Conservation (phyloP, 1,284 basidiomycete genomes). For the Amylostereum chailletii region DNA sequence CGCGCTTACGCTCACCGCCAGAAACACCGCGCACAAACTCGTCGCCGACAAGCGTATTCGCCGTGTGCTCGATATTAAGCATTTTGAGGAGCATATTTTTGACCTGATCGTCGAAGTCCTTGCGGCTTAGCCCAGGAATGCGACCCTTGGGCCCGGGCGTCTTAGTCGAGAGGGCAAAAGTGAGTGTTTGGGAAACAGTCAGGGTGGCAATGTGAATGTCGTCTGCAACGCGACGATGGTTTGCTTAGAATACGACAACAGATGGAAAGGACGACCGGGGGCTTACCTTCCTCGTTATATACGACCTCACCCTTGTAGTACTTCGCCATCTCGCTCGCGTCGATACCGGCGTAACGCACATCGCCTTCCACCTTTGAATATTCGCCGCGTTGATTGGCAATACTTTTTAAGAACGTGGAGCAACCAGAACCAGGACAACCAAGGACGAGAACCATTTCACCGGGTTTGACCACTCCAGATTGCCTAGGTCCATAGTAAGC, state of each 20-base stretch:
- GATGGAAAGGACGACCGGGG: neutral
- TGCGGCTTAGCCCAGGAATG: constrained; percentile 50
- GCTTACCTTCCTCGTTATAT: constrained; percentile 69
- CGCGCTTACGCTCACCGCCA: constrained; percentile 82
- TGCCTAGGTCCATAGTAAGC: constrained; percentile 33
- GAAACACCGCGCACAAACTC: constrained; percentile 80
- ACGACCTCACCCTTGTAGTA: constrained; percentile 77
- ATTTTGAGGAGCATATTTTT: constrained; percentile 62
- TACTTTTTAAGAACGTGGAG: constrained; percentile 69
- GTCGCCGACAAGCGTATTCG: constrained; percentile 76
- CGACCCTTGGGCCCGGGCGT: constrained; percentile 68
- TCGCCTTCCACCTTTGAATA: constrained; percentile 57
- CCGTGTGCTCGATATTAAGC: constrained; percentile 74
- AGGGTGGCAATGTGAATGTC: constrained; percentile 74
- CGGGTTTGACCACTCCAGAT: constrained; percentile 67
- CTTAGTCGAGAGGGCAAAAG: constrained; percentile 60
- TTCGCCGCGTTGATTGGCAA: constrained; percentile 63
- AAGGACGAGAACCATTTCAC: constrained; percentile 48
- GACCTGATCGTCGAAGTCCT: constrained; percentile 50
- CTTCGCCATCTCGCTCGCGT: constrained; percentile 54
- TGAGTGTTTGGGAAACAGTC: constrained; percentile 65
- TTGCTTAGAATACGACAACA: neutral
- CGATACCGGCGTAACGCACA: constrained; percentile 68
- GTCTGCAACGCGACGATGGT: constrained; percentile 26
- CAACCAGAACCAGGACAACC: constrained; percentile 81